Conservation (phyloP, 176 grass and related monocot genomes). For the Oryza brachyantha region DNA sequence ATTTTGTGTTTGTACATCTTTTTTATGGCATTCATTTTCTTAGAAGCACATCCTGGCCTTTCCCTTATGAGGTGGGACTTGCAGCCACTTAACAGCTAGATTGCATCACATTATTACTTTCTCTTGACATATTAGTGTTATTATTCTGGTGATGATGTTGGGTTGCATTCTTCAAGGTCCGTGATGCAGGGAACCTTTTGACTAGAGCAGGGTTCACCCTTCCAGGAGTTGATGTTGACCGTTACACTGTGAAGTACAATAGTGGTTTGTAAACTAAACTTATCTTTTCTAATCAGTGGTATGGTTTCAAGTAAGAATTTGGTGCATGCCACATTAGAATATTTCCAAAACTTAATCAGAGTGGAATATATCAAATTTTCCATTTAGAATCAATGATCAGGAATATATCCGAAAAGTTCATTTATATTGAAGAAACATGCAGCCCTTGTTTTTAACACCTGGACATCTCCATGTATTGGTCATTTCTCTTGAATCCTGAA, state of each 20-base stretch:
- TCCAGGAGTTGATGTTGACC: constrained; percentile 91
- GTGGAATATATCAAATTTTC: not conserved
- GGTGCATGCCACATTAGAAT: not conserved
- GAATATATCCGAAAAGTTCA: constrained; percentile 1
- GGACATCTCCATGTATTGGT: not conserved
- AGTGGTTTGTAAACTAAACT: constrained; percentile 52
- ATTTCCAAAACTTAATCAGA: not conserved
- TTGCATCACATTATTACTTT: not conserved
- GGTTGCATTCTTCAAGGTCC: constrained; percentile 59
- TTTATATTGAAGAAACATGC: not conserved
- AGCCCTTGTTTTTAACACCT: constrained; percentile 1
- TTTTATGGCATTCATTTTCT: not conserved
- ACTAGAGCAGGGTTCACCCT: constrained; percentile 88
- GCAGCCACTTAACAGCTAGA: not conserved
- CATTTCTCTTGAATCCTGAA: constrained; percentile 2
- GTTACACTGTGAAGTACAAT: constrained; percentile 81
- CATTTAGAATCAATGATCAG: not conserved
- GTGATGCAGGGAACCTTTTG: constrained; percentile 92
- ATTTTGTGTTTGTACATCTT: constrained; percentile 1
- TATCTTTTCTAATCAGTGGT: not conserved
- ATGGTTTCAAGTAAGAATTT: not conserved
- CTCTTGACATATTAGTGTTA: not conserved
- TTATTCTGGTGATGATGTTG: not conserved
- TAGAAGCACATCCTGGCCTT: not conserved
- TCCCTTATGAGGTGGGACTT: not conserved